Base-by-base conservation (phyloP, 768 basidiomycete genomes). In the Butyriboletus loyo region DNA sequence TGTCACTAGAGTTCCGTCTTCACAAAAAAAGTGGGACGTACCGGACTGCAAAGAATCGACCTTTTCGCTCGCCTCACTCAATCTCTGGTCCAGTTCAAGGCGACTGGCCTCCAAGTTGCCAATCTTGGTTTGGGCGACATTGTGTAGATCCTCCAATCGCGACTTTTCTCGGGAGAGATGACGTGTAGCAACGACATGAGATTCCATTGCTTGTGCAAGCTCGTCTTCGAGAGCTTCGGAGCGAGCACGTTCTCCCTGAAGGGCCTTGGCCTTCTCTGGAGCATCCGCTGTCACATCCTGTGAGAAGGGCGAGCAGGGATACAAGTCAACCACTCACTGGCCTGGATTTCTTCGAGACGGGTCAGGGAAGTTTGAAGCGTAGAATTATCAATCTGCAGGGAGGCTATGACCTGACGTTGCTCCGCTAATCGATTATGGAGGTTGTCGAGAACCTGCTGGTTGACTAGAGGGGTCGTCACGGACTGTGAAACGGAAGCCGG, bases 281-380 rank as follows among this genome's bases (percentile, higher is more conserved):
- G 45, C 51, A 48, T 60, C 67, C 70, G 19, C 11, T n/a, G 52
- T 43, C 53, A 21, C 21, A 14, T 3, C 15, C 8, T 4, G 10
- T 58, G 41, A 55, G 45, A 31, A 46, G 35, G 32, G 14, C 14
- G 6, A 36, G 3, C 7, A 35, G 40, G 17, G 17, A 49, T 11
- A 5, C 22, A 35, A 40, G 1, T 3, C 2, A 35, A 19, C 15
- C 34, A 56, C 70, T 53, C 57, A 72, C 73, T 64, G 10, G 59
- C 68, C 55, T 65, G 66, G 42, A 69, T 39, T 27, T 63, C 66
- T 49, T 73, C 64, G 30, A 75, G 52, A 15, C 50, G 65, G 22
- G 35, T 37, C 41, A 67, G 22, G 35, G 74, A 66, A 24, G 55
- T 49, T 40, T 59, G 64, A 22, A 73, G 61, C 14, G 58, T 49